phyloP scores from a whole-genome alignment of 2,329 filamentous ascomycete species.

The Colletotrichum sp. region DNA sequence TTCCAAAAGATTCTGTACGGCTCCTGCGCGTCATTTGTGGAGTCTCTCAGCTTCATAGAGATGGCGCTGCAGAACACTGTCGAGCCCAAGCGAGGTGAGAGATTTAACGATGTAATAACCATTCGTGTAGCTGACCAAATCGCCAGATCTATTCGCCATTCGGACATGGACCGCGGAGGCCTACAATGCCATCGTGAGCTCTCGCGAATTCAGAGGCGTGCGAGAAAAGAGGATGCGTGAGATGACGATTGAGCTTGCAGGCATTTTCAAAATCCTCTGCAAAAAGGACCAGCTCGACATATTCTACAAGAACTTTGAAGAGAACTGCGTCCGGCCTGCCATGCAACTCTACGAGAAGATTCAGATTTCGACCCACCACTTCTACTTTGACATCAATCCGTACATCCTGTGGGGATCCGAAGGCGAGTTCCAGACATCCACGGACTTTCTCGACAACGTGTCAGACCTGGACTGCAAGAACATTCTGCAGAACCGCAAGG shows the following conservation, averaged over 20 bases:
- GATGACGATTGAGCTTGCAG: conserved; percentile 32
- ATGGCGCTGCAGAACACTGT: conserved; percentile 36
- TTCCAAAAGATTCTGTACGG: conserved; percentile 39
- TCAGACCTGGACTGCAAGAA: conserved; percentile 38
- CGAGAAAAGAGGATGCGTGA: conserved; percentile 28
- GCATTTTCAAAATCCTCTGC: conserved; percentile 31
- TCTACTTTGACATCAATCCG: conserved; percentile 38
- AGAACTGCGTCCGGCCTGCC: conserved; percentile 37
- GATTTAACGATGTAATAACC: background rate
- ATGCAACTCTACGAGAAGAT: conserved; percentile 43
- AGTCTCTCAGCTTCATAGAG: conserved; percentile 37
- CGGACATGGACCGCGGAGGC: conserved; percentile 43
- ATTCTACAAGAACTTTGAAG: conserved; percentile 28
- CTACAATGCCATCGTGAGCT: conserved; percentile 37
- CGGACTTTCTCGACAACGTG: conserved; percentile 36
- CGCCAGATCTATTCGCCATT: conserved; percentile 38
- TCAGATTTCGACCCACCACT: conserved; percentile 40
- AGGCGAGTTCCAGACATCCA: conserved; percentile 28
- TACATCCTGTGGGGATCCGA: conserved; percentile 29
- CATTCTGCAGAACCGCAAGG: conserved; percentile 40
- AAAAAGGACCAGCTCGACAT: conserved; percentile 26
- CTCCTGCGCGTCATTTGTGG: conserved; percentile 24
- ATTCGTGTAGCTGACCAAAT: background rate
- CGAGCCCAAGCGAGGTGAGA: conserved; percentile 41
- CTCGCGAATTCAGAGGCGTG: conserved; percentile 29